These are phyloP conservation scores for Tylopilus sp. DNA, from an alignment of 1,284 basidiomycete genomes.

Conservation along the genomic window DNA sequence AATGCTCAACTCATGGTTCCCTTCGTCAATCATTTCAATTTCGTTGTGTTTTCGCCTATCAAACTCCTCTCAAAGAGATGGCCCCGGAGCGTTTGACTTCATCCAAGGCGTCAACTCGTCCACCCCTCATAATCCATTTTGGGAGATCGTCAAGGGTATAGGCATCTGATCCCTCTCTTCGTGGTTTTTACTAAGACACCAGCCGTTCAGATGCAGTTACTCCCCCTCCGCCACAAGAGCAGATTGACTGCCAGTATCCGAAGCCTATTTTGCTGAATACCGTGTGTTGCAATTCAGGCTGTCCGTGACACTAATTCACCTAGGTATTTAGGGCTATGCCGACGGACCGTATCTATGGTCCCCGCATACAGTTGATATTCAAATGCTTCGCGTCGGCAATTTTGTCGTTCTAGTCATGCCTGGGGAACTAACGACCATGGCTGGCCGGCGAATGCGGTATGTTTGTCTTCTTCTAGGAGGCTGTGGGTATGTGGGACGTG, in stretches of 20 bases:
- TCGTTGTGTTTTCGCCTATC: neutral
- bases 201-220: conserved; percentile 42
- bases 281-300: neutral
- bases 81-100: conserved; percentile 79
- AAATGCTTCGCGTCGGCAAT: conserved; percentile 76
- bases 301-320: neutral
- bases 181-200: neutral
- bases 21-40: neutral
- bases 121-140: conserved; percentile 67
- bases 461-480: conserved; percentile 2
- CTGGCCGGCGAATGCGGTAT: conserved; percentile 54
- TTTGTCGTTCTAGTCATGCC: conserved; percentile 75
- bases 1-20: conserved; percentile 1
- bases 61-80: conserved; percentile 47
- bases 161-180: neutral
- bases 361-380: conserved; percentile 70
- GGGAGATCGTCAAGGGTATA: conserved; percentile 71
- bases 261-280: conserved; percentile 77
- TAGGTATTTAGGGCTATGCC: conserved; percentile 50
- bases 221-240: conserved; percentile 52
- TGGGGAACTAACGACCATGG: conserved; percentile 62
- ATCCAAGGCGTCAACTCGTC: conserved; percentile 71
- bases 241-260: conserved; percentile 71
- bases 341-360: conserved; percentile 72
- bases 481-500: neutral